These are phyloP conservation scores for Dichomitus squalens DNA, from an alignment of 1,284 basidiomycete species.

Conservation along the genomic window DNA sequence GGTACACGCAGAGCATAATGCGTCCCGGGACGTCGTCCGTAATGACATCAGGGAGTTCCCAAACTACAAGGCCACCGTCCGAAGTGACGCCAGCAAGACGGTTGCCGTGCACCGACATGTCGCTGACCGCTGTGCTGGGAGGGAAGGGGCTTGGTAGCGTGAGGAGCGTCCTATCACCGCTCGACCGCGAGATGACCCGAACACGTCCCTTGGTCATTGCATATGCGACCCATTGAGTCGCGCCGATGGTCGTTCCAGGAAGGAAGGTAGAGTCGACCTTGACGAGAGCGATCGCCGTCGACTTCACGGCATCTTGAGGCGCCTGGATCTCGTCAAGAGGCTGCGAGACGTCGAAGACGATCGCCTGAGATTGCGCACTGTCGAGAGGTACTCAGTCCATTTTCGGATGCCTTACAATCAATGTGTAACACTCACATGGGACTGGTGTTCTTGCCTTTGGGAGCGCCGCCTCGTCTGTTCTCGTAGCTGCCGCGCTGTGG, in stretches of 20 bases:
- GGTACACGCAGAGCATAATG: constrained; percentile 69
- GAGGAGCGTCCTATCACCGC: constrained; percentile 80
- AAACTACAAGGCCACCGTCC: constrained; percentile 83
- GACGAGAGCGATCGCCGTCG: constrained; percentile 81
- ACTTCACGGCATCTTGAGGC: constrained; percentile 70
- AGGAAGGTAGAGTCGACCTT: constrained; percentile 80
- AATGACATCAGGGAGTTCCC: constrained; percentile 79
- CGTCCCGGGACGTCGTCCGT: constrained; percentile 82
- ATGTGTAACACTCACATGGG: constrained; percentile 52
- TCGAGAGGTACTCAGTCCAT: not conserved
- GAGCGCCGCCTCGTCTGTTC: constrained; percentile 38
- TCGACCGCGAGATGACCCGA: constrained; percentile 81
- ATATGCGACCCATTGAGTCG: constrained; percentile 86
- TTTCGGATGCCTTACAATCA: no score
- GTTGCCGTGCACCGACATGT: constrained; percentile 84
- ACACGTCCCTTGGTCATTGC: constrained; percentile 89
- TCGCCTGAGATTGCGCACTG: constrained; percentile 47
- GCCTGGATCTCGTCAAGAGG: constrained; percentile 73
- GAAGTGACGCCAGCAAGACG: constrained; percentile 81
- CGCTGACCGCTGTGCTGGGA: constrained; percentile 62
- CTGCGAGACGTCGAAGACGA: constrained; percentile 76
- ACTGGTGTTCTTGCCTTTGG: constrained; percentile 54
- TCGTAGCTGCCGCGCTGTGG: constrained; percentile 45
- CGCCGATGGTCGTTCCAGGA: constrained; percentile 82
- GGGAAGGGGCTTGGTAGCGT: constrained; percentile 72